A percentile compares a stretch with the other conserved stretches of the same genome.
Evolutionary conservation across 495 filamentous ascomycete species (phyloP).

Genomic region (Glutinoglossum americanum): DNA sequence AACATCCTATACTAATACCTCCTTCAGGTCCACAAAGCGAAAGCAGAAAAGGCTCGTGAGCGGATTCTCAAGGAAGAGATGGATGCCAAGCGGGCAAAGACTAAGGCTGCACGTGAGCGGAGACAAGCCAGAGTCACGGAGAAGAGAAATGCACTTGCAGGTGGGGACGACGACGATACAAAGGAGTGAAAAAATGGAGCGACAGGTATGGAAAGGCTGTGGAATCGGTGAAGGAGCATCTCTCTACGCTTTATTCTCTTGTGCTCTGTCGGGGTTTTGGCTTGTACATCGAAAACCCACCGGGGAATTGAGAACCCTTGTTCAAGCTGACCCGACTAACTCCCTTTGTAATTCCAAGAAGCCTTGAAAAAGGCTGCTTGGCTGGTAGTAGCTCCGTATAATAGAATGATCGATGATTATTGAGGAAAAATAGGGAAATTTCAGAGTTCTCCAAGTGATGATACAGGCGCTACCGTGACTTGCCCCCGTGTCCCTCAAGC

Average conservation of each 20-base stretch:
- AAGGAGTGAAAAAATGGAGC: constrained; percentile 7
- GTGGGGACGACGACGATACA: constrained; percentile 42
- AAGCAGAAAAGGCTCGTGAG: constrained; percentile 96
- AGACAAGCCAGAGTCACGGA: constrained; percentile 66
- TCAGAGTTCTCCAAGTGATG: too few relatives aligned
- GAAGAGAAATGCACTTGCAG: constrained; percentile 72
- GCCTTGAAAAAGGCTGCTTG: too few relatives aligned
- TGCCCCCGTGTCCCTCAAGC: too few relatives aligned
- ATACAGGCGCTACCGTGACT: too few relatives aligned
- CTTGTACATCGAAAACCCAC: neutral
- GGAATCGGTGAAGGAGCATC: neutral
- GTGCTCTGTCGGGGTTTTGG: neutral
- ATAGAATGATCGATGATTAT: too few relatives aligned
- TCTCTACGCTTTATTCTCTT: neutral
- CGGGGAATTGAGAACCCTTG: neutral
- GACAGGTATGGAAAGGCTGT: neutral
- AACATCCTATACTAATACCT: neutral
- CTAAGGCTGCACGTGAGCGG: constrained; percentile 97
- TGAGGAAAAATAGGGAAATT: too few relatives aligned
- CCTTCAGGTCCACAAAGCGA: constrained; percentile 94
- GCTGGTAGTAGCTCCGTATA: too few relatives aligned
- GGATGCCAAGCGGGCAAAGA: constrained; percentile 98
- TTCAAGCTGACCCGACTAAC: neutral
- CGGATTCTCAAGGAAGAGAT: constrained; percentile 91
- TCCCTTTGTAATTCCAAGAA: neutral